Evolutionary conservation across 768 basidiomycete species (phyloP).

Genomic region (Grammothele lineata): DNA sequence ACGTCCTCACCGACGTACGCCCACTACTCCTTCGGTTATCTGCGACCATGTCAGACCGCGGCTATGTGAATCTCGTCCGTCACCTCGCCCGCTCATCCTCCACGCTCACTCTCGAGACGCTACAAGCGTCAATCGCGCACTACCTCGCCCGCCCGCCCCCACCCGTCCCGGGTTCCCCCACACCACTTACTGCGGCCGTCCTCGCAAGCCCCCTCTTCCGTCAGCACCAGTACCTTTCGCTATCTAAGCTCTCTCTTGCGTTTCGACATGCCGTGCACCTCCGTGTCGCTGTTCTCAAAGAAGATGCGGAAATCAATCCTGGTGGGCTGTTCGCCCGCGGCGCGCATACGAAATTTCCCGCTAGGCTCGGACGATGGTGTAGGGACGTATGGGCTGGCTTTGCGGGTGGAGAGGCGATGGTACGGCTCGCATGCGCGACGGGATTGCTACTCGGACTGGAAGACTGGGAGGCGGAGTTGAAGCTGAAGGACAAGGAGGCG

Average conservation of each 20-base stretch:
- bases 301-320: slow-evolving; percentile 23
- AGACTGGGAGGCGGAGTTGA: slow-evolving; percentile 39
- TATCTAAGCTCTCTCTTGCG: slow-evolving; percentile 47
- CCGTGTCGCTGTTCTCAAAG: slow-evolving; percentile 39
- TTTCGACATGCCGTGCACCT: slow-evolving; percentile 60
- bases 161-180: slow-evolving; percentile 34
- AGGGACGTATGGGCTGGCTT: slow-evolving; percentile 20
- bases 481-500: slow-evolving; percentile 23
- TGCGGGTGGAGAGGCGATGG: slow-evolving; percentile 58
- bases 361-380: slow-evolving; percentile 30
- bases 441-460: slow-evolving; percentile 64
- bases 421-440: slow-evolving; percentile 56
- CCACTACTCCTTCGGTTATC: too few species aligned
- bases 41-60: slow-evolving; percentile 23
- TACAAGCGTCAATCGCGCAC: slow-evolving; percentile 55
- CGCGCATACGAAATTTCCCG: too few species aligned
- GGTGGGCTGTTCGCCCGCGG: slow-evolving; percentile 22
- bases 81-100: slow-evolving; percentile 47
- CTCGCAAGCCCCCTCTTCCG: slow-evolving; percentile 55
- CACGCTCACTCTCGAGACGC: slow-evolving; percentile 40
- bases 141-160: slow-evolving; percentile 45
- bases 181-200: slow-evolving; percentile 51
- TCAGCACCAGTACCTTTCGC: slow-evolving; percentile 41
- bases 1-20: too few species aligned
- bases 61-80: slow-evolving; percentile 42